phyloP scores from a whole-genome alignment of 306 rosid species.

The Vachellia collinsii region DNA sequence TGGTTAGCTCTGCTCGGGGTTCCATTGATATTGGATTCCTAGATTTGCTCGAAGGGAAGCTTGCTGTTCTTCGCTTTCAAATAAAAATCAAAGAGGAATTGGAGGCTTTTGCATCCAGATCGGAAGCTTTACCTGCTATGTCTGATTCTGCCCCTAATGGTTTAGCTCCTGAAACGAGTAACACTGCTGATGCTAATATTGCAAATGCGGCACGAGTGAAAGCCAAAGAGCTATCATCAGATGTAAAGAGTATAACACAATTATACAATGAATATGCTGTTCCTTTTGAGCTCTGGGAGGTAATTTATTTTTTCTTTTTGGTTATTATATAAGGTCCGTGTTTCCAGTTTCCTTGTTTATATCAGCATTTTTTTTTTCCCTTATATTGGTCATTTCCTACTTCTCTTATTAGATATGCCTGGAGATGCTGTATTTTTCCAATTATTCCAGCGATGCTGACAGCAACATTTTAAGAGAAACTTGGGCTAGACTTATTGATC shows the following conservation, averaged over 20 bases:
- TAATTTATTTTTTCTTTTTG: conserved; percentile 40
- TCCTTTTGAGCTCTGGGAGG: conserved; percentile 99
- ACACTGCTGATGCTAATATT: conserved; percentile 49
- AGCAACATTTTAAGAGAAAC: conserved; percentile 86
- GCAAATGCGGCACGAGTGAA: conserved; percentile 57
- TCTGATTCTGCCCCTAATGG: conserved; percentile 62
- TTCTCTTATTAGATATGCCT: conserved; percentile 71
- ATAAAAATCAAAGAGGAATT: conserved; percentile 87
- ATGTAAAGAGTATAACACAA: conserved; percentile 86
- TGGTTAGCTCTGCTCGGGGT: conserved; percentile 65
- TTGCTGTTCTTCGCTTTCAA: conserved; percentile 95
- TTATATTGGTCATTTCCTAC: conserved; percentile 24
- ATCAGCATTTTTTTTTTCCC: conserved; percentile 28
- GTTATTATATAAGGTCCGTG: not conserved
- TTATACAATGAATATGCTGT: conserved; percentile 95
- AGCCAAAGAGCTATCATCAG: conserved; percentile 81
- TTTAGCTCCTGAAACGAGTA: conserved; percentile 45
- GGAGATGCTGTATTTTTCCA: conserved; percentile 94
- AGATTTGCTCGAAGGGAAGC: conserved; percentile 98
- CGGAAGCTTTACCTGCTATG: conserved; percentile 58
- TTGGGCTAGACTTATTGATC: conserved; percentile 93
- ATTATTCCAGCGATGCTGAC: conserved; percentile 85
- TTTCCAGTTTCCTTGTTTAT: conserved; percentile 4
- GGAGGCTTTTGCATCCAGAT: conserved; percentile 72
- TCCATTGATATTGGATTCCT: conserved; percentile 78